Evolutionary conservation across 177 flowering plant genomes (phyloP), one percentile per base, ranked within the genome.

Genomic region (Vitis hybrid): DNA sequence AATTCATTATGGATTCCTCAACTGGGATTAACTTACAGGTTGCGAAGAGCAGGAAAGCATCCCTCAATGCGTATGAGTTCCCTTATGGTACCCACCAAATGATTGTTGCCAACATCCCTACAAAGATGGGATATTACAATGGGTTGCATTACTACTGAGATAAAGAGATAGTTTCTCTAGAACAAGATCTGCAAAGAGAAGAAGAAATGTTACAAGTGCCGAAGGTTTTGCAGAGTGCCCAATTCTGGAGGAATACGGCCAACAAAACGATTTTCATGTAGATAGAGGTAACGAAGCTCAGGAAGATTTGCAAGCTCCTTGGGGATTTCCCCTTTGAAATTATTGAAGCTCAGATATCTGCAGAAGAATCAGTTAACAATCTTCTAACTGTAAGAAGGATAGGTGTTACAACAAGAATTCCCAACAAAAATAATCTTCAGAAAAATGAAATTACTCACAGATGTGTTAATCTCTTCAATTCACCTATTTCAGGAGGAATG

Each of bases 401-500:
- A 7, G 17, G 10, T 8, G 56, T 51, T 3, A 15, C 30, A 58
- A 58, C 13, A 11, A 17, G 46, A 58, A 50, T 66, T 15, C 27
- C 46, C 46, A 41, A 41, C 46, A 41, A 41, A 6, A 67, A 55
- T 49, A 24, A 65, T 64, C 20, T 3, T 46, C 9, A 52, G 74
- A 10, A 56, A n/a, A 35, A 11, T 14, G 24, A 70, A 58, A 64
- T 49, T 58, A 85, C 98, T 90, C 73, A 95, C 99, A 95, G 88
- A 86, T 91, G 92, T 12, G 94, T 91, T 55, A 95, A 78, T 50
- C 82, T 84, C 86, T 90, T 93, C 51, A 93, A 86, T 83, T 90
- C 97, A 69, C 99, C 99, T 62, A 95, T 90, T 82, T 95, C 98
- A 46, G 97, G 87, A 73, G 99, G 98, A 81, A 95, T 89, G 74